Conservation (phyloP, 192 early-diverging fungal genomes). For the Geranomyces michiganensis region DNA sequence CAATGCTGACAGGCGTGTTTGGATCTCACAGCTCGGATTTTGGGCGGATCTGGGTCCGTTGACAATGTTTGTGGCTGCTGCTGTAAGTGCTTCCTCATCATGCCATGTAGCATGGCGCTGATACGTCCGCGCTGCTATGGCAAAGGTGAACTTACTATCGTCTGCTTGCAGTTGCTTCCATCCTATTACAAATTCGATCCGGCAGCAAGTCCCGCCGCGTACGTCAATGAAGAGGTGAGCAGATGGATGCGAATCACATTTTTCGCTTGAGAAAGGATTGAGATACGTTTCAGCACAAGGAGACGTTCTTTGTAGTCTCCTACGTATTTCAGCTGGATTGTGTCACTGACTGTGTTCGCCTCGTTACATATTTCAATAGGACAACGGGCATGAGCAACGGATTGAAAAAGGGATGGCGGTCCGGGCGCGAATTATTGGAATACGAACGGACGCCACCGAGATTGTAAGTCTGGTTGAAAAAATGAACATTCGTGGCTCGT, state of each 20-base stretch:
- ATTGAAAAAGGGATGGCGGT: constrained; percentile 89
- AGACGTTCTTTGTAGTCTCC: no score
- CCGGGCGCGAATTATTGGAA: constrained; percentile 87
- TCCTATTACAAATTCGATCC: constrained; percentile 89
- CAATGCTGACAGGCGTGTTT: neutral
- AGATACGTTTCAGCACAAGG: no score
- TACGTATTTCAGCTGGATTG: no score
- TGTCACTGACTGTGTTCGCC: no score
- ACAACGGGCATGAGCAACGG: constrained; percentile 45
- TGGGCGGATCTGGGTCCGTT: constrained; percentile 92
- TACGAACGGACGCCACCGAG: constrained; percentile 86
- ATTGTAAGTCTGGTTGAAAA: constrained; percentile 68
- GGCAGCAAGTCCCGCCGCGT: constrained; percentile 82
- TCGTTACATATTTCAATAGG: constrained; percentile 2
- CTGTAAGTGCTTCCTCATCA: constrained; percentile 9
- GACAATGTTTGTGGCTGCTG: constrained; percentile 20
- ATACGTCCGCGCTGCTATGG: neutral
- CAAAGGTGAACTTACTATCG: neutral
- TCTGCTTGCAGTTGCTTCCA: constrained; percentile 72
- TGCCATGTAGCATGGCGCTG: no score
- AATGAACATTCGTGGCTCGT: neutral
- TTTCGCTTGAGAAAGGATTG: no score
- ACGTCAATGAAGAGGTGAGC: constrained; percentile 61
- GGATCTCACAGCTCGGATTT: constrained; percentile 79
- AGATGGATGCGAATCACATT: no score